These are phyloP conservation scores for Barnettozyma sp. DNA, from an alignment of 805 yeast species.

Conservation along the genomic window DNA sequence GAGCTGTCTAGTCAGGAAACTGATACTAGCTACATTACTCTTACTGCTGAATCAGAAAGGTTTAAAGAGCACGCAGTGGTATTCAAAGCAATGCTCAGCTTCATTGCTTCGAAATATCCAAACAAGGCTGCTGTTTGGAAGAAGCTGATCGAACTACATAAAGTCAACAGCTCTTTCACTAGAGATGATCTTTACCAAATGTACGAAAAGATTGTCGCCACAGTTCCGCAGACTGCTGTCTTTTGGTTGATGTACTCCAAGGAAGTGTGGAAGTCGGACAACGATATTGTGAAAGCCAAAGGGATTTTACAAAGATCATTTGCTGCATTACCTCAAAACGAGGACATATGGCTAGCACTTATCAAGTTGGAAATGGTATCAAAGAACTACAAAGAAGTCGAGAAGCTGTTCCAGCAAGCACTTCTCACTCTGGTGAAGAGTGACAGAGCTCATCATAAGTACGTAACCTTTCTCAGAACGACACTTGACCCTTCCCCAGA, in stretches of 20 bases:
- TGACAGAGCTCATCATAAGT: slow-evolving; percentile 56
- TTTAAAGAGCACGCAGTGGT: slow-evolving; percentile 18
- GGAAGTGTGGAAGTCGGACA: slow-evolving; percentile 48
- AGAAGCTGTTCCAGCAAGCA: slow-evolving; percentile 35
- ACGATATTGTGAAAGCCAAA: slow-evolving; percentile 45
- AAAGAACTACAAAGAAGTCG: slow-evolving; percentile 31
- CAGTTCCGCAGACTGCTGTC: slow-evolving; percentile 42
- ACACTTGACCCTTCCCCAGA: no score
- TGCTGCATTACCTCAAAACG: slow-evolving; percentile 36
- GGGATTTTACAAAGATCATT: slow-evolving; percentile 44
- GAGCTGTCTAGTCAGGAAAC: slow-evolving; percentile 20
- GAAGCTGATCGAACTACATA: slow-evolving; percentile 34
- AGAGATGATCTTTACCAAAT: slow-evolving; percentile 32
- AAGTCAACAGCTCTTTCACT: slow-evolving; percentile 22
- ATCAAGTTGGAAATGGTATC: slow-evolving; percentile 52
- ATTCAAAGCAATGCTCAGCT: slow-evolving; percentile 38
- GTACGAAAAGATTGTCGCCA: slow-evolving; percentile 47
- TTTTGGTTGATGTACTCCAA: slow-evolving; percentile 68
- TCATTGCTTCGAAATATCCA: slow-evolving; percentile 42
- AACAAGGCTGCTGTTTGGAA: slow-evolving; percentile 42
- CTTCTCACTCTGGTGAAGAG: slow-evolving; percentile 27
- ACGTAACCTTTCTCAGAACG: slow-evolving; percentile 45
- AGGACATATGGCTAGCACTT: slow-evolving; percentile 65
- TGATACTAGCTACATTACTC: slow-evolving; percentile 20
- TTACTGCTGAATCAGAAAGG: slow-evolving; percentile 23